A percentile compares a stretch with the other conserved stretches of the same genome.
Evolutionary conservation across 768 basidiomycete species (phyloP).

Genomic region (Artomyces pyxidatus): DNA sequence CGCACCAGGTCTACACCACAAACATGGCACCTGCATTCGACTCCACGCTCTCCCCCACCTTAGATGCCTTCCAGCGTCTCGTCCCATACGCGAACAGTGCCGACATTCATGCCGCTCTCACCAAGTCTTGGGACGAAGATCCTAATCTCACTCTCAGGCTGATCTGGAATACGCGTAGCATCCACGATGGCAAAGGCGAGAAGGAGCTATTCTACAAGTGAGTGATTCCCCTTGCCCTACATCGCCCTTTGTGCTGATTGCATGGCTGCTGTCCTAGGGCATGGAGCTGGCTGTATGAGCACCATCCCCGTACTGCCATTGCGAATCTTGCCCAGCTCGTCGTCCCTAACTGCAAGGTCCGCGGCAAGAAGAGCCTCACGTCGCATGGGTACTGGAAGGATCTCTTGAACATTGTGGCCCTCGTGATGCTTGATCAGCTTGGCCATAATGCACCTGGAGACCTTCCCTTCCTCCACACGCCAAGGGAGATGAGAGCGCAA

Average conservation of each 20-base stretch:
- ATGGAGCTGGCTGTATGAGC: constrained; percentile 60
- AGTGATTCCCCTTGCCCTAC: constrained; percentile 9
- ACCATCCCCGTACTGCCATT: constrained; percentile 66
- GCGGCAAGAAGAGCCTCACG: constrained; percentile 1
- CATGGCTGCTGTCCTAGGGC: constrained; percentile 24
- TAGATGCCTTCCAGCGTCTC: constrained; percentile 52
- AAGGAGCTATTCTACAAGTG: constrained; percentile 54
- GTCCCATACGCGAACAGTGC: constrained; percentile 17
- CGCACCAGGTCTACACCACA: constrained; percentile 38
- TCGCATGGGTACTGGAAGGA: constrained; percentile 74
- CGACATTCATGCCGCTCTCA: constrained; percentile 30
- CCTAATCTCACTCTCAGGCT: constrained; percentile 49
- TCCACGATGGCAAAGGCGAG: constrained; percentile 61
- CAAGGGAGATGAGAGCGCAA: no score
- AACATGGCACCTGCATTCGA: constrained; percentile 44
- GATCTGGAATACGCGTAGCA: constrained; percentile 62
- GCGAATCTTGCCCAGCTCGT: constrained; percentile 48
- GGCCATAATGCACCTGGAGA: constrained; percentile 9
- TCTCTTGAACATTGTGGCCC: constrained; percentile 56
- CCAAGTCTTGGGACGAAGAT: constrained; percentile 51
- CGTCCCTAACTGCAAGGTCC: constrained; percentile 36
- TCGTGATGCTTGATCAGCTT: constrained; percentile 49
- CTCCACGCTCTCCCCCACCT: constrained; percentile 42
- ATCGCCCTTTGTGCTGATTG: neutral
- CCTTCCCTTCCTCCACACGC: constrained; percentile 18